Evolutionary conservation across 2,329 filamentous ascomycete species (phyloP).

Genomic region (Diplodia corticola): DNA sequence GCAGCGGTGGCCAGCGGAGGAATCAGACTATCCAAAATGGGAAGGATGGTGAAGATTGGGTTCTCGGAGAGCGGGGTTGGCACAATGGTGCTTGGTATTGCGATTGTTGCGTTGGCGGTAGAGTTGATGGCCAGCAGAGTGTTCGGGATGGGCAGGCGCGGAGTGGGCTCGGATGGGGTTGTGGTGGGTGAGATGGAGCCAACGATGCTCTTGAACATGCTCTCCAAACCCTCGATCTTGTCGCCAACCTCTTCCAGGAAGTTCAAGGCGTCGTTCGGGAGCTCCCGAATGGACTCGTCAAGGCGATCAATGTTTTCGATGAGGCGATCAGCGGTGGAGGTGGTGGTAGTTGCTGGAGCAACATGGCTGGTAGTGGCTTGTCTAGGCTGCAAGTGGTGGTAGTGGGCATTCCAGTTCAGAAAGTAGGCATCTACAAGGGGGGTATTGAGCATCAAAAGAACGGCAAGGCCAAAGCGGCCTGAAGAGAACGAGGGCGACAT

Average conservation of each 20-base stretch:
- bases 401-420: slow-evolving; percentile 9
- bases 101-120: background rate
- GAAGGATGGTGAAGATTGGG: slow-evolving; percentile 15
- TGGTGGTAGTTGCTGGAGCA: slow-evolving; percentile 18
- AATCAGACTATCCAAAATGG: slow-evolving; percentile 5
- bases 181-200: background rate
- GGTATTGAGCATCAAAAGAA: slow-evolving; percentile 13
- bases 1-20: background rate
- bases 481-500: background rate
- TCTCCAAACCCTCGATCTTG: slow-evolving; percentile 13
- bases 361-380: slow-evolving; percentile 4
- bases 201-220: slow-evolving; percentile 8
- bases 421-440: slow-evolving; percentile 11
- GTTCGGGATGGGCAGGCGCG: background rate
- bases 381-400: slow-evolving; percentile 9
- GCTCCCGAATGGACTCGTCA: slow-evolving; percentile 9
- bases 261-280: slow-evolving; percentile 16
- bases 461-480: slow-evolving; percentile 8
- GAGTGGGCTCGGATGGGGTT: background rate
- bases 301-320: slow-evolving; percentile 19
- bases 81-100: background rate
- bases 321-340: slow-evolving; percentile 5
- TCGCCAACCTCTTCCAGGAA: slow-evolving; percentile 14
- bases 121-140: background rate
- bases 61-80: background rate